Evolutionary conservation across 352 stramenopile genomes (phyloP).

Genomic region (Phytopythium aichiense): DNA sequence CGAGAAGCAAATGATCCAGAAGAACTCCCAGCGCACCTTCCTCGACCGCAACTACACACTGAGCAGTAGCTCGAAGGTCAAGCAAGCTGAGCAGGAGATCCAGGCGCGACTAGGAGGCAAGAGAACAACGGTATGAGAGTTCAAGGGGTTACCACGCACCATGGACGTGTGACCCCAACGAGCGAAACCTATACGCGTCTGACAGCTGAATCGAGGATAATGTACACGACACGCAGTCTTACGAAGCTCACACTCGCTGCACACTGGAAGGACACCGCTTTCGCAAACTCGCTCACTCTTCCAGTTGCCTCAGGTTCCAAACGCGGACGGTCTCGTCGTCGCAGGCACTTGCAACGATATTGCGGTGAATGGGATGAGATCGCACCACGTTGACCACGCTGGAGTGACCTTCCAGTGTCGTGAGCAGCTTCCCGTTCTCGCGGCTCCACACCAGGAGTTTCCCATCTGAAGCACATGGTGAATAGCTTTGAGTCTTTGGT

Average conservation of each 20-base stretch:
- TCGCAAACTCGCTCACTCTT: background rate
- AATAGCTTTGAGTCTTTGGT: background rate
- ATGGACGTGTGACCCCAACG: background rate
- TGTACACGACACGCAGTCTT: background rate
- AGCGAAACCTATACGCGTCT: background rate
- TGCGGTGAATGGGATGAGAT: slow-evolving; percentile 38
- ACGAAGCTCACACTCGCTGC: background rate
- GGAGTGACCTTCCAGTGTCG: slow-evolving; percentile 42
- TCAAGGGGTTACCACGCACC: background rate
- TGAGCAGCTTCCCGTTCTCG: slow-evolving; percentile 38
- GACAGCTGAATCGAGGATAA: background rate
- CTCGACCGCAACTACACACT: slow-evolving; percentile 62
- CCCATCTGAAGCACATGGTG: slow-evolving; percentile 34
- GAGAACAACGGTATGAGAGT: slow-evolving; percentile 6
- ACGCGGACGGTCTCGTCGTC: slow-evolving; percentile 71
- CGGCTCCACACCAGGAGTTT: slow-evolving; percentile 57
- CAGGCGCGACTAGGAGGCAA: slow-evolving; percentile 36
- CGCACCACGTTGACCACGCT: slow-evolving; percentile 71
- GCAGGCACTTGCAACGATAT: slow-evolving; percentile 63
- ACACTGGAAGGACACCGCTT: background rate
- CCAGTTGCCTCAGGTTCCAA: slow-evolving; percentile 25
- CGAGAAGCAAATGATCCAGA: slow-evolving; percentile 54
- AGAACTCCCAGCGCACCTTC: slow-evolving; percentile 46
- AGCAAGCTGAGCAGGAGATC: slow-evolving; percentile 43
- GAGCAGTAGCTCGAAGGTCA: slow-evolving; percentile 47